Base-by-base conservation (phyloP, 1,284 basidiomycete species). In the Ceratobasidium sp. region DNA sequence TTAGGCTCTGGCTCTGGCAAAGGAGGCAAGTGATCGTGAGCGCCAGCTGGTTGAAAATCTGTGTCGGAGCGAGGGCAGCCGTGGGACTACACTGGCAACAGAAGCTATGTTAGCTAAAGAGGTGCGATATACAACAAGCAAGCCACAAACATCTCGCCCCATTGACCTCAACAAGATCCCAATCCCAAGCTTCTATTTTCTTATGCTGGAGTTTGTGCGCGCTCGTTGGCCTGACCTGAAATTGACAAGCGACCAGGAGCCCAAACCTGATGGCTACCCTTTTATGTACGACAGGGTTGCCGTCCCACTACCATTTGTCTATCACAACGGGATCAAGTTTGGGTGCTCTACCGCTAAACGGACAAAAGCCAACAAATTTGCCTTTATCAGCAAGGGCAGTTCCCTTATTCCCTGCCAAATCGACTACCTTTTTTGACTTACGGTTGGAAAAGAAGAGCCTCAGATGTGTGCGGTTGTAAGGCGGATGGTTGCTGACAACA, bases 181-280 rank as follows among this genome's bases (percentile, higher is more conserved):
- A 3, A n/a, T 39, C n/a, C n/a, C 5, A 2, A 26, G 60, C 15
- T 33, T 67, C 10, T 67, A 67, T 23, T 51, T 49, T 26, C 46
- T 55, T 7, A 4, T 70, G 23, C 26, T 81, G 15, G 18, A 46
- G 3, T 81, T 82, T 75, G 76, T 66, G 20, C 68, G 58, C n/a
- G 13, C 69, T 1, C 69, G 79, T 26, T 83, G 82, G 82, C 82
- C 81, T 20, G 69, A 83, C 10, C 77, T 83, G 0, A 39, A 80
- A 39, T 26, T 70, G 15, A 53, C 42, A 55, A 46, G 49, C 28
- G 53, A 70, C 20, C 53, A 20, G 23, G 68, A 70, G 6, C 33
- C 6, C 4, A 23, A 26, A n/a, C 33, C 49, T 20, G 39, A 18
- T 33, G 68, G 68, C 28, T 40, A 40, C 15, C 49, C 51, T 10